A percentile compares a stretch with the other conserved stretches of the same genome.
Conservation (phyloP, 208 protist genomes). For the Naegleria gruberi region DNA sequence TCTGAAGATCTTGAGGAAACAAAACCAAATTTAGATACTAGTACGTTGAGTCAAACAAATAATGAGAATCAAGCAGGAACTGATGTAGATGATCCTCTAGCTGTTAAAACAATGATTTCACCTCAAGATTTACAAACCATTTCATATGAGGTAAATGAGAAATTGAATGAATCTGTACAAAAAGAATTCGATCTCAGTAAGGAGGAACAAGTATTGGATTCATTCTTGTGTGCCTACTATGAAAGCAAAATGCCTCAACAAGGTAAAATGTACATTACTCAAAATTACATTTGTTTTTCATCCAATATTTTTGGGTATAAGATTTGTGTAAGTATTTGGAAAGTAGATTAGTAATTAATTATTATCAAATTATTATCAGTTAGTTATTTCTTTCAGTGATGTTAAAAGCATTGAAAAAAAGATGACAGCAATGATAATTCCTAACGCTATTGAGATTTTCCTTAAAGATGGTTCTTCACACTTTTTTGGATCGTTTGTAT, state of each 20-base stretch:
- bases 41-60: no score
- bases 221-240: conserved; percentile 18
- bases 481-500: conserved; percentile 25
- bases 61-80: neutral
- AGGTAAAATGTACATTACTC: conserved; percentile 13
- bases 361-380: neutral
- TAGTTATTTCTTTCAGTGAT: conserved; percentile 8
- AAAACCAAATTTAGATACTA: neutral
- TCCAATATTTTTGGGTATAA: conserved; percentile 27
- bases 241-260: conserved; percentile 5
- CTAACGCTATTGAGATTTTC: conserved; percentile 21
- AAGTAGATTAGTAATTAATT: no score
- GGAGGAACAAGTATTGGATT: neutral
- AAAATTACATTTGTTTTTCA: conserved; percentile 20
- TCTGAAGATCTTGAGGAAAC: neutral
- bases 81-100: neutral
- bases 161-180: neutral
- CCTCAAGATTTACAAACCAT: neutral
- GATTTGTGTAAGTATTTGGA: neutral
- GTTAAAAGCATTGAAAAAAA: conserved; percentile 9
- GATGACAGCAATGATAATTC: conserved; percentile 12
- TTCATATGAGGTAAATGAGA: neutral
- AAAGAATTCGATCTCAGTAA: neutral
- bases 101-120: neutral
- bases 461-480: neutral